phyloP scores from a whole-genome alignment of 2,329 filamentous ascomycete genomes.

The Colletotrichum liaoningense region DNA sequence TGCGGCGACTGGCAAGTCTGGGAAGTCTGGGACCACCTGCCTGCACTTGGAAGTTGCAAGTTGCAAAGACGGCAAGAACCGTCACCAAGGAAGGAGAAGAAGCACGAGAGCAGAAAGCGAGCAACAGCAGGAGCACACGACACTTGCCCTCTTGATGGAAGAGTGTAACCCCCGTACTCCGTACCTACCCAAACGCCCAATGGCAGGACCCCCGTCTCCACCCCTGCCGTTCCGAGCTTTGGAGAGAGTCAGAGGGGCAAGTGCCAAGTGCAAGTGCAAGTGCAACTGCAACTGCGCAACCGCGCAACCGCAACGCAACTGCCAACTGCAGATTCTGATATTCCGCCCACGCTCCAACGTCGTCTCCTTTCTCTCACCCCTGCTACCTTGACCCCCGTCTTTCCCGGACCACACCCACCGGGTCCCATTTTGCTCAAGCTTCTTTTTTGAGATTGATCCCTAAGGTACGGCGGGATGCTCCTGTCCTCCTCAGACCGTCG shows the following conservation, averaged over 20 bases:
- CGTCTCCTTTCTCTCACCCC: not conserved
- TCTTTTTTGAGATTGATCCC: not conserved
- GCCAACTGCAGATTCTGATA: not conserved
- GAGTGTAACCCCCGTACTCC: no score
- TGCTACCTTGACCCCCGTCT: not conserved
- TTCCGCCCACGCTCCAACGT: not conserved
- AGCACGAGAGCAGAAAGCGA: not conserved
- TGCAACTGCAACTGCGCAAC: no score
- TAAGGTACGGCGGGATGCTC: not conserved
- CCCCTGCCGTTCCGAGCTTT: not conserved
- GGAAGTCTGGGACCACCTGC: no score
- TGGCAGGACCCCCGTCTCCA: not conserved
- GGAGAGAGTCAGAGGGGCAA: no score
- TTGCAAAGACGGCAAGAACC: constrained; percentile 1
- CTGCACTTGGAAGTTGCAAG: no score
- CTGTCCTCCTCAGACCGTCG: not conserved
- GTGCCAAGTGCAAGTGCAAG: no score
- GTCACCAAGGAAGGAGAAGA: constrained; percentile 24
- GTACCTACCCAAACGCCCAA: no score
- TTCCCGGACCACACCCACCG: constrained; percentile 1
- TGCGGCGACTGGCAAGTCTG: constrained; percentile 10
- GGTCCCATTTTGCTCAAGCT: not conserved
- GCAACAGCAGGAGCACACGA: constrained; percentile 26
- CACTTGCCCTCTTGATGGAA: not conserved
- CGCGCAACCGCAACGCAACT: no score